Evolutionary conservation across 108 stramenopile genomes (phyloP), one percentile per base, ranked within the genome.

Genomic region (Craspedostauros australis): DNA sequence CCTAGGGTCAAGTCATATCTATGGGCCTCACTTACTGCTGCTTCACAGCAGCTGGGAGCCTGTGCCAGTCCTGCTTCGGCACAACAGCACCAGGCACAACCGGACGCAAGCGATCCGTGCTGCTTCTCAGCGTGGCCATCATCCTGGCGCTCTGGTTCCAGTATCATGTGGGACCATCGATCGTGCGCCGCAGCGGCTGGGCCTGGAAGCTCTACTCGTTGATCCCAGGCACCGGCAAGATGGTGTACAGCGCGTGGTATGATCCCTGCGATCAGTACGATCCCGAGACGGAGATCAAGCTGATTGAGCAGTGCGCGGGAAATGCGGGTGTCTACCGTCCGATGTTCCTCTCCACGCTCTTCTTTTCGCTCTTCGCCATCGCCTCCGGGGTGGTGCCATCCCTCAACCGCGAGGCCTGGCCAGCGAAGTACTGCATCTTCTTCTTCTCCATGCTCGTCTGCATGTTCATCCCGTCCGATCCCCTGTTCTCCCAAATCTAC

Each of bases 301-400:
- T 28, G 24, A 31, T 74, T 32, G 51, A 32, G 11, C 70, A 80
- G 50, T 94, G 93, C 72, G 79, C 76, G 2, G 86, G 84, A 5
- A 77, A 84, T 46, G 77, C 80, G 6, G 92, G 87, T 8, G 92
- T 90, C 8, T 83, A 74, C 56, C 82, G 92, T 14, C 86, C 86
- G 5, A 82, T 77, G n/a, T 68, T 55, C 33, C 22, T 78, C 27
- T 36, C 87, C 14, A 62, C 74, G 14, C 38, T 88, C 0, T 94
- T 85, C 38, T 94, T 90, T 43, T 27, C 50, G 2, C 39, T 73
- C 19, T 57, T 66, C 18, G 78, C 93, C 8, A 52, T 75, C 3
- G 84, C 76, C 27, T 72, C 87, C 3, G 39, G 51, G 8, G 28
- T 61, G 19, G 26, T 43, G 11, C 85, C 93, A 6, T 42, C 55